These are phyloP conservation scores for Hemisphaericaspora lyxosophila DNA, from an alignment of 1,139 yeast genomes.

Conservation along the genomic window DNA sequence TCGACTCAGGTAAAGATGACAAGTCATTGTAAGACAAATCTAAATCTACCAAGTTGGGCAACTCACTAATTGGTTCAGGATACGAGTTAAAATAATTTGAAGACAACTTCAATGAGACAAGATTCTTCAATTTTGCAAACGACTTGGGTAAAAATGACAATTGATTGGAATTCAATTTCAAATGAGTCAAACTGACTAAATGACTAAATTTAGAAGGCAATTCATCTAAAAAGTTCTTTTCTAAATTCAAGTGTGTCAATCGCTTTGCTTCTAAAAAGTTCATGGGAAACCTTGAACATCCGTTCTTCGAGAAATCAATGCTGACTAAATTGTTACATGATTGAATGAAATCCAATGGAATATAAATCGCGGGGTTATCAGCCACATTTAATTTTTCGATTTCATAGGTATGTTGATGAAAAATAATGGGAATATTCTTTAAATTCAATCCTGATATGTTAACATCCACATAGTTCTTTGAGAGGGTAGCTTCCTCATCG, in stretches of 20 bases:
- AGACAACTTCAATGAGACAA: constrained; percentile 68
- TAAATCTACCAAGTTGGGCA: constrained; percentile 61
- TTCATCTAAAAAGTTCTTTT: constrained; percentile 69
- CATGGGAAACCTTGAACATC: constrained; percentile 71
- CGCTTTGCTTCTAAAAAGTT: constrained; percentile 69
- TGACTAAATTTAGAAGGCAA: constrained; percentile 60
- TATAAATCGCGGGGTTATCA: constrained; percentile 78
- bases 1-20: constrained; percentile 56
- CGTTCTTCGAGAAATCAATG: constrained; percentile 69
- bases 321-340: constrained; percentile 70
- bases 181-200: constrained; percentile 51
- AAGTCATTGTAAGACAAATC: constrained; percentile 85
- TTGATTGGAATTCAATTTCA: constrained; percentile 73
- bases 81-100: constrained; percentile 73
- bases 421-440: constrained; percentile 80
- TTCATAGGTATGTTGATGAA: constrained; percentile 79
- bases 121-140: constrained; percentile 53
- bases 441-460: constrained; percentile 72
- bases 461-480: constrained; percentile 72
- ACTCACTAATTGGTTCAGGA: constrained; percentile 68
- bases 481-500: constrained; percentile 62
- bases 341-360: constrained; percentile 85
- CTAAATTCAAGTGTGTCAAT: constrained; percentile 70
- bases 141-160: constrained; percentile 63
- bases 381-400: constrained; percentile 83